Evolutionary conservation across 2,329 filamentous ascomycete species (phyloP), one percentile per base, ranked within the genome.

Genomic region (Ceratocystis variospora): DNA sequence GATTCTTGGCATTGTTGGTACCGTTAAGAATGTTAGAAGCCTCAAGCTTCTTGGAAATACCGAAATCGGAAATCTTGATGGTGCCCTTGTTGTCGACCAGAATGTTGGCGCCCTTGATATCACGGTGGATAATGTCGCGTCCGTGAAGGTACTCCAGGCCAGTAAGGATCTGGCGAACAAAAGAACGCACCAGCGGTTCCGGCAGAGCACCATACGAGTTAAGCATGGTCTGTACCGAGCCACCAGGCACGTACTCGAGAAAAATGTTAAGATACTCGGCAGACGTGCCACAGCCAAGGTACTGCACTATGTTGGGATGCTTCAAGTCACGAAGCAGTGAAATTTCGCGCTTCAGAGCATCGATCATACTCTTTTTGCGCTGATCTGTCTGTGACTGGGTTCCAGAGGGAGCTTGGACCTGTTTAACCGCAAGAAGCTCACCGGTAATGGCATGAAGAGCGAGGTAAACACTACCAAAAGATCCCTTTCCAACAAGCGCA

Each of bases 61-160:
- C 94, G 72, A 99, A 99, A 80, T 99, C 94, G 7, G 93, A 97
- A 70, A 99, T 99, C 78, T 99, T 99, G 78, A 99, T 96, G 6
- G 90, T 93, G 67, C 94, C 94, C 77, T 97, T 96, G 80, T 97
- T 97, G 79, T 99, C 94, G 67, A 99, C 94, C 4, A 99, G 85
- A 71, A 99, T 96, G 74, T 99, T 99, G 75, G 94, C 94, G 61
- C 94, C 94, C 79, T 99, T 99, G 82, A 99, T 97, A 73, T 99
- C 94, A 68, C 94, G 88, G 75, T 99, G 94, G 71, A 99, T 97
- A 73, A 99, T 99, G 73, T 96, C 94, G 70, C 87, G 86, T 73
- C 87, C 88, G 78, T 99, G 94, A 17, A 99, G 84, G 74, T 97
- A 99, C 2, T 89, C 92, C 37, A 99, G 82, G 61, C 94, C 94